Evolutionary conservation across 139 green algal species (phyloP).

Genomic region (Penium margaritaceum): DNA sequence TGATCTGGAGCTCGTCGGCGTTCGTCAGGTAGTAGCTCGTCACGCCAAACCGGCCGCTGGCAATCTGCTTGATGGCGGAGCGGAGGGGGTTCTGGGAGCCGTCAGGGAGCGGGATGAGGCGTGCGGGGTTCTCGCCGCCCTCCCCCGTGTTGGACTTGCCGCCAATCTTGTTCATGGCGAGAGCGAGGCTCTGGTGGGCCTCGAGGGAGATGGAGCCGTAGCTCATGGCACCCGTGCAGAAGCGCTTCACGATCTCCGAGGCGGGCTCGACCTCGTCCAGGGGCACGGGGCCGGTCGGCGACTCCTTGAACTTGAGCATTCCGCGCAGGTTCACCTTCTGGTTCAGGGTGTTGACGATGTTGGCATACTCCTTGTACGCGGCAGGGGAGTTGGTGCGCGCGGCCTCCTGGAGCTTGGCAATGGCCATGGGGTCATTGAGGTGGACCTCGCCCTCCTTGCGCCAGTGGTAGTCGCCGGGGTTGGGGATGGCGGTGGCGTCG

Average conservation of each 20-base stretch:
- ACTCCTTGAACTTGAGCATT: constrained; percentile 74
- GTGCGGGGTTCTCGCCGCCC: constrained; percentile 76
- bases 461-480: constrained; percentile 75
- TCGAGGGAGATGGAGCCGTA: constrained; percentile 79
- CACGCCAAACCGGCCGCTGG: constrained; percentile 80
- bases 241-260: constrained; percentile 75
- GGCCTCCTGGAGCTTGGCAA: constrained; percentile 75
- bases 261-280: constrained; percentile 74
- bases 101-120: constrained; percentile 68
- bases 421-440: constrained; percentile 84
- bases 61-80: constrained; percentile 78
- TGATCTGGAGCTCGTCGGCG: constrained; percentile 86
- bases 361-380: constrained; percentile 59
- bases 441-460: constrained; percentile 66
- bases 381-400: constrained; percentile 44
- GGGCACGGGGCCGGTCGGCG: constrained; percentile 24
- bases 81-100: constrained; percentile 76
- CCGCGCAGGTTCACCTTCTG: constrained; percentile 75
- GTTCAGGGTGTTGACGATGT: constrained; percentile 67
- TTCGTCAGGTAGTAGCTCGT: constrained; percentile 84
- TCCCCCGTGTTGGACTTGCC: constrained; percentile 69
- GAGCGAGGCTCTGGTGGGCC: constrained; percentile 75
- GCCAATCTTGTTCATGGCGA: constrained; percentile 83
- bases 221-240: constrained; percentile 70
- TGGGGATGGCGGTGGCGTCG: constrained; percentile 39